Conservation (phyloP, 495 filamentous ascomycete species). For the Aspergillus sclerotioniger region DNA sequence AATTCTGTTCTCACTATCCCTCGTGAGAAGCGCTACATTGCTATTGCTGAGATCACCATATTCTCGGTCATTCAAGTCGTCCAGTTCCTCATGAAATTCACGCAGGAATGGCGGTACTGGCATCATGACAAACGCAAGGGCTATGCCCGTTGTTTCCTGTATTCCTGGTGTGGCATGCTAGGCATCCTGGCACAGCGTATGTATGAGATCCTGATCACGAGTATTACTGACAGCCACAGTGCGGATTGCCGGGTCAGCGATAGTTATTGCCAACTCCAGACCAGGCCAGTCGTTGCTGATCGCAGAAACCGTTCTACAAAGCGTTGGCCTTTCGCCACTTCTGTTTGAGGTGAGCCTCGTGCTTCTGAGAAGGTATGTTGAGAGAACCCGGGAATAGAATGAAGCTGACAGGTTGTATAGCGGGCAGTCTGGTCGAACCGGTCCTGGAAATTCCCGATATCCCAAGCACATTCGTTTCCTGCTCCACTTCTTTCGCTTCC, state of each 20-base stretch:
- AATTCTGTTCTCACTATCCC: slow-evolving; percentile 14
- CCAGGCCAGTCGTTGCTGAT: slow-evolving; percentile 25
- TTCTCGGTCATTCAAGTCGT: slow-evolving; percentile 26
- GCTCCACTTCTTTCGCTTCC: slow-evolving; percentile 30
- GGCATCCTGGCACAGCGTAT: slow-evolving; percentile 31
- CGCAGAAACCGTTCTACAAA: slow-evolving; percentile 27
- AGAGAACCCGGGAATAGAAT: not conserved
- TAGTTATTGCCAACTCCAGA: slow-evolving; percentile 24
- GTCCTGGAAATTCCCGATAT: slow-evolving; percentile 32
- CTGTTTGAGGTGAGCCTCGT: slow-evolving; percentile 37
- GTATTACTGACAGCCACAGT: slow-evolving; percentile 16
- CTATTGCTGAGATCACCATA: slow-evolving; percentile 29
- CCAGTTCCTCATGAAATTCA: slow-evolving; percentile 25
- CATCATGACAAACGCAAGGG: slow-evolving; percentile 28
- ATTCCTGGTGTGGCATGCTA: slow-evolving; percentile 32
- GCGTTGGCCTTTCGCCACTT: slow-evolving; percentile 35
- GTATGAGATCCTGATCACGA: slow-evolving; percentile 1
- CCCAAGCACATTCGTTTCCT: slow-evolving; percentile 27
- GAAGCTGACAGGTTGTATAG: slow-evolving; percentile 14
- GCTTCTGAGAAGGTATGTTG: slow-evolving; percentile 30
- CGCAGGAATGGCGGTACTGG: slow-evolving; percentile 35
- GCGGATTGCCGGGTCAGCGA: slow-evolving; percentile 29
- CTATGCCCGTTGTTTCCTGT: slow-evolving; percentile 24
- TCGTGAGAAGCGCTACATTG: slow-evolving; percentile 21
- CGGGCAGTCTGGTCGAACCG: slow-evolving; percentile 32